Percentiles rank a stretch among this genome's conserved stretches.
Conservation (phyloP, 768 basidiomycete genomes). For the Brasilioporus rufonigricans region DNA sequence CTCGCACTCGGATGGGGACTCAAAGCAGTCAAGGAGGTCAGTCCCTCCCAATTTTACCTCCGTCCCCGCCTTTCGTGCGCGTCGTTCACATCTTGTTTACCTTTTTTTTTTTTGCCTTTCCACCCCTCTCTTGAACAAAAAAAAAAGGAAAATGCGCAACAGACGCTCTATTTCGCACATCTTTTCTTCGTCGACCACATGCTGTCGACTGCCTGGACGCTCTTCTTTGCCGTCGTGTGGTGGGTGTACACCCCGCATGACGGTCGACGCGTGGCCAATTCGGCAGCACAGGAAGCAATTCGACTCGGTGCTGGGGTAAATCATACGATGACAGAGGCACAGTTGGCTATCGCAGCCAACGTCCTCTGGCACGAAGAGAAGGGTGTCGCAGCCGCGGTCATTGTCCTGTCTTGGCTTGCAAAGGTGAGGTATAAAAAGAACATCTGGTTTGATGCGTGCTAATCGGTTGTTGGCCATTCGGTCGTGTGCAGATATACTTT, state of each 20-base stretch:
- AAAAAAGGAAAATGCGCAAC: constrained; percentile 80
- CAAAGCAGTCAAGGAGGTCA: constrained; percentile 77
- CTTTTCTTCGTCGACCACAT: constrained; percentile 91
- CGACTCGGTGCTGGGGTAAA: constrained; percentile 56
- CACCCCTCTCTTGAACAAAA: not conserved
- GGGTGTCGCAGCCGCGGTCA: constrained; percentile 70
- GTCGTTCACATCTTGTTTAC: constrained; percentile 10
- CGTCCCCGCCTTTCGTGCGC: not conserved
- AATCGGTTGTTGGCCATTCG: constrained; percentile 1
- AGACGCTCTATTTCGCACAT: constrained; percentile 87
- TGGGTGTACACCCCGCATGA: constrained; percentile 93
- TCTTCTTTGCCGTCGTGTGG: constrained; percentile 88
- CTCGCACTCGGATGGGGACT: constrained; percentile 85
- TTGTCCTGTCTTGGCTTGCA: constrained; percentile 79
- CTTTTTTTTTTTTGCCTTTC: not conserved
- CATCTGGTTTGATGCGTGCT: not conserved
- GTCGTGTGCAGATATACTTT: constrained; percentile 77
- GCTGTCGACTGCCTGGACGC: constrained; percentile 87
- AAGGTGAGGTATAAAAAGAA: constrained; percentile 58
- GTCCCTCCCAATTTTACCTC: constrained; percentile 26
- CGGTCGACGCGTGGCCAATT: constrained; percentile 76
- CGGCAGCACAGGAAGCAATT: constrained; percentile 84
- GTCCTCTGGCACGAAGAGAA: constrained; percentile 90
- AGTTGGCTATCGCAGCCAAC: constrained; percentile 72
- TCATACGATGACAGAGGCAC: constrained; percentile 57